Evolutionary conservation across 2,329 filamentous ascomycete genomes (phyloP), one percentile per base, ranked within the genome.

Genomic region (Fusarium xylarioides): DNA sequence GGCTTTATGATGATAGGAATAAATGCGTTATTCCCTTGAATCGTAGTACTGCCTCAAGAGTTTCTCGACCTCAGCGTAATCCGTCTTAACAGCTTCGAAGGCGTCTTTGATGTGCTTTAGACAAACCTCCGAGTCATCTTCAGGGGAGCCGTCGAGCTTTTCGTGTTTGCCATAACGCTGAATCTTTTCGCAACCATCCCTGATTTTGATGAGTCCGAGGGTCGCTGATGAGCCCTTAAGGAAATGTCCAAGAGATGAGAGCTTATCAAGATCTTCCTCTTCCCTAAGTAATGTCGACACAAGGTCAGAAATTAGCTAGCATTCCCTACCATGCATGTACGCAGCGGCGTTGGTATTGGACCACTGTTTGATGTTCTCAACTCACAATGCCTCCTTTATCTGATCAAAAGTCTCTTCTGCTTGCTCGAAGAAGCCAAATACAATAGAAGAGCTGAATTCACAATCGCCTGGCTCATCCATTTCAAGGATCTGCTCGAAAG

Each of bases 211-310:
- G 62, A 98, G 89, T 50, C 96, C 96, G 60, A 99, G 89, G 8
- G 96, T 98, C 43, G 96, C 95, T 14, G 95, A 98, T 11, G 95
- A 98, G 68, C 96, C 96, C 85, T 99, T 99, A 76, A 99, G 88
- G 85, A 97, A 99, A 84, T 99, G 96, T 46, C 96, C 96, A 37
- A 97, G 91, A 59, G 89, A 88, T 38, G 94, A 97, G 42, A 98
- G 90, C 74, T 91, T 86, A n/a, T 85, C 82, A 64, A 98, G 90
- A 67, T 97, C 87, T 78, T 89, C 87, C 5, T 88, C 81, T 74
- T 90, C 82, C 74, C 95, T 97, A 28, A 80, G 18, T 18, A 42
- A 11, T 8, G 26, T 15, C 19, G 38, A 38, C 34, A 34, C n/a
- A 15, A 32, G 30, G 16, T 11, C 40, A 30, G 28, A 30, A 18